Evolutionary conservation across 768 basidiomycete genomes (phyloP), one percentile per base, ranked within the genome.

Genomic region (Hirschioporus abietinus): DNA sequence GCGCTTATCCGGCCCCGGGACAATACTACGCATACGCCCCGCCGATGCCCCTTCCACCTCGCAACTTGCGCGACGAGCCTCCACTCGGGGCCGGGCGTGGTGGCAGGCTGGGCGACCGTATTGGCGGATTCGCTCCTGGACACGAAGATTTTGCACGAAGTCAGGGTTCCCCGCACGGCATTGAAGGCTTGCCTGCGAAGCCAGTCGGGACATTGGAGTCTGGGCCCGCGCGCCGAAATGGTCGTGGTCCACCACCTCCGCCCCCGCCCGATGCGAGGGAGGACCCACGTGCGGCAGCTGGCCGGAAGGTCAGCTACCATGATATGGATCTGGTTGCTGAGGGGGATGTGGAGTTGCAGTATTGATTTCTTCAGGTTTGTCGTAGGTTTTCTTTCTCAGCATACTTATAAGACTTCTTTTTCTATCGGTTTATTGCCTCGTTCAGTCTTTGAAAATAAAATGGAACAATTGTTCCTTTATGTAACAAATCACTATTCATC

Each of bases 241-340:
- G 79, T 42, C 73, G 75, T 59, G 88, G 86, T 1, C 85, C 86
- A 0, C 86, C 86, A 6, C 91, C 91, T 0, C 89, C 92, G 3
- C 92, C 93, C 18, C 93, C 93, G 15, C 88, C 92, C 65, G 91
- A 95, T 77, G 92, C 89, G 34, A 93, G 92, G 78, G 92, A 95
- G 76, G 96, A 98, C 76, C 96, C 96, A 58, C 83, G 96, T 57
- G 93, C 96, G 30, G 90, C 91, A 35, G 91, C 89, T 35, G 93
- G 93, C 60, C 91, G 88, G 78, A 87, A 92, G 76, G 88, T 98
- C 65, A 95, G 92, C 78, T 98, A 98, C 74, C 89, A 94, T 75
- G 96, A 98, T 78, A 92, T 97, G 88, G 96, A 98, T 80, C 80
- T 91, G 75, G 92, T 94, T 70, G 92, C 93, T 30, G 92, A 92